phyloP scores from a whole-genome alignment of 2,329 filamentous ascomycete species.

The Monilinia fructicola region DNA sequence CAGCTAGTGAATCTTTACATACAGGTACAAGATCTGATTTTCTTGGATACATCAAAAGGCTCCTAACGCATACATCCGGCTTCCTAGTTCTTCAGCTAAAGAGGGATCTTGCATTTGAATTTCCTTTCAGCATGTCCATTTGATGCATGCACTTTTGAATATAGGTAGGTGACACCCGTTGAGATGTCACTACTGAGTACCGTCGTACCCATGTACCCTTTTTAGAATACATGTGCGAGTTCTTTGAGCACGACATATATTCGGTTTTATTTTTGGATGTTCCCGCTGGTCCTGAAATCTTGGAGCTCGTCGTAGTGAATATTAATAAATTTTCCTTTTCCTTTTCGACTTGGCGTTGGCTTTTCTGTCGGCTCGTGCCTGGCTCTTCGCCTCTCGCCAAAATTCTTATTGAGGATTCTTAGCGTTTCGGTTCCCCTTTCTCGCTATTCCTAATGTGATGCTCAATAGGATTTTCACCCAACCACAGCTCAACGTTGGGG shows the following conservation, averaged over 20 bases:
- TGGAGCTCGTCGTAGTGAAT: not conserved
- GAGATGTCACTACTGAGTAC: not conserved
- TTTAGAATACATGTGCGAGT: too few relatives aligned
- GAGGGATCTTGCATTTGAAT: not conserved
- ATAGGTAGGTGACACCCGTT: not conserved
- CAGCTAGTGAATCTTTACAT: too few relatives aligned
- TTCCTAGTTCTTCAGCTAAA: not conserved
- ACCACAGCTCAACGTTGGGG: not conserved
- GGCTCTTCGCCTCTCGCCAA: not conserved
- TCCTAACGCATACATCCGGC: too few relatives aligned
- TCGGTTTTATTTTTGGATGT: too few relatives aligned
- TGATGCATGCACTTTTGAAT: not conserved
- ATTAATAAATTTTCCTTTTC: not conserved
- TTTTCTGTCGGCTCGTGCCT: not conserved
- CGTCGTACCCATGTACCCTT: not conserved
- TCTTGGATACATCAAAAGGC: too few relatives aligned
- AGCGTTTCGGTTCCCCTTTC: conserved; percentile 24
- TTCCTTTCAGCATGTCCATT: not conserved
- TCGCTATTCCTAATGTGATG: conserved; percentile 23
- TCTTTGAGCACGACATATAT: too few relatives aligned
- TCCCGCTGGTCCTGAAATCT: too few relatives aligned
- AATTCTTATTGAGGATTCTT: conserved; percentile 1
- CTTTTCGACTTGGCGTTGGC: not conserved
- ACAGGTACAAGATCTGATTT: too few relatives aligned
- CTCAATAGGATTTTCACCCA: conserved; percentile 13